A percentile compares a stretch with the other conserved stretches of the same genome.
Evolutionary conservation across 2,329 filamentous ascomycete species (phyloP).

Genomic region (Dissoconium aciculare): DNA sequence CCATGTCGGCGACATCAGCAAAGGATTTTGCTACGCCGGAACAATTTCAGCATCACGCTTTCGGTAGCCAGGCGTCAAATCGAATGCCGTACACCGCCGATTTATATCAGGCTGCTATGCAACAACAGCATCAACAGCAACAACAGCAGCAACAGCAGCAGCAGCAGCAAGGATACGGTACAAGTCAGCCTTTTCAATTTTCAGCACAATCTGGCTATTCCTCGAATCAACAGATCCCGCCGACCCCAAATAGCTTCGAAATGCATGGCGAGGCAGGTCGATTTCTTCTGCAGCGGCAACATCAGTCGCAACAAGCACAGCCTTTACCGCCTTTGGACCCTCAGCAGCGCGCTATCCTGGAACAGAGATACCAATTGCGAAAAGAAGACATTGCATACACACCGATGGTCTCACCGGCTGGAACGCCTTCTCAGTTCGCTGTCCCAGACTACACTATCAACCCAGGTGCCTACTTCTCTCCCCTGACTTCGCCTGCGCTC

Average conservation of each 20-base stretch:
- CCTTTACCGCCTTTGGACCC: slow-evolving; percentile 24
- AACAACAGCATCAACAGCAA: slow-evolving; percentile 27
- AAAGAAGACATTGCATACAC: slow-evolving; percentile 56
- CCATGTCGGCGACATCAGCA: slow-evolving; percentile 12
- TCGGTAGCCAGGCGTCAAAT: too few species aligned
- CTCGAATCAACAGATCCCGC: slow-evolving; percentile 46
- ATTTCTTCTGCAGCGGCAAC: slow-evolving; percentile 42
- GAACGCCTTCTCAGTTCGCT: slow-evolving; percentile 53
- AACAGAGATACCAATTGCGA: slow-evolving; percentile 47
- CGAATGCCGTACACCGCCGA: too few species aligned
- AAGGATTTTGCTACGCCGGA: slow-evolving; percentile 21
- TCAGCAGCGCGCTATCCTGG: slow-evolving; percentile 48
- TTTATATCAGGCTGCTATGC: too few species aligned
- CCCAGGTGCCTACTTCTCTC: slow-evolving; percentile 64
- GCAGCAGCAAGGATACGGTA: too few species aligned
- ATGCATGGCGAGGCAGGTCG: slow-evolving; percentile 45
- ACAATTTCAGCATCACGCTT: slow-evolving; percentile 14
- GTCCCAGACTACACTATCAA: slow-evolving; percentile 44
- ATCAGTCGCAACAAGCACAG: slow-evolving; percentile 30
- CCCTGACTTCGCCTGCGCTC: slow-evolving; percentile 64
- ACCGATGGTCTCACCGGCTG: slow-evolving; percentile 68
- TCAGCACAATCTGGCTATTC: slow-evolving; percentile 32
- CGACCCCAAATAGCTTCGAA: slow-evolving; percentile 68
- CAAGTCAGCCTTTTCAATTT: slow-evolving; percentile 25
- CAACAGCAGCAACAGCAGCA: slow-evolving; percentile 9